phyloP scores from a whole-genome alignment of 495 filamentous ascomycete species.

The Neurospora sp. region DNA sequence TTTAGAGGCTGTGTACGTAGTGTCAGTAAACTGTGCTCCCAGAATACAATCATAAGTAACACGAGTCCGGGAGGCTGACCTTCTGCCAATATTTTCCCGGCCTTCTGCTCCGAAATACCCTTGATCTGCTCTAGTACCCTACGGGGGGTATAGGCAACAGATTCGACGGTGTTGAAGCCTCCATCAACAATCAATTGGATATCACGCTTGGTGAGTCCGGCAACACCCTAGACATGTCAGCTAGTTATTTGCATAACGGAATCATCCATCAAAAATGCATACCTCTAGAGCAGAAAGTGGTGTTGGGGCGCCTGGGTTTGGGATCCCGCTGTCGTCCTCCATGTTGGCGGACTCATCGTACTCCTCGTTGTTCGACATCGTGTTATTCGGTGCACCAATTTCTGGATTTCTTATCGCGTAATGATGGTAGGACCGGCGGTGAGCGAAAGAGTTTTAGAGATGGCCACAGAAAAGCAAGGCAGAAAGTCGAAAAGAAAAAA shows the following conservation, averaged over 20 bases:
- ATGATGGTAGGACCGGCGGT: not conserved
- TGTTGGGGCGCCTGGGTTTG: slow-evolving; percentile 86
- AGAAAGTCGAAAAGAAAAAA: not conserved
- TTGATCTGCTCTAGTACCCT: slow-evolving; percentile 86
- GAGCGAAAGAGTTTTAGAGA: not conserved
- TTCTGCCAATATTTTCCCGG: slow-evolving; percentile 84
- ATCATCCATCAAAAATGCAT: slow-evolving; percentile 7
- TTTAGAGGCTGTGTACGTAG: slow-evolving; percentile 58
- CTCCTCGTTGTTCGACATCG: slow-evolving; percentile 27
- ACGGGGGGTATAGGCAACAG: slow-evolving; percentile 88
- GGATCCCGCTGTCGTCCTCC: slow-evolving; percentile 37
- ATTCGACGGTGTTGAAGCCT: slow-evolving; percentile 89
- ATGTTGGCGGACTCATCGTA: slow-evolving; percentile 29
- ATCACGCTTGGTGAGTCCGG: slow-evolving; percentile 83
- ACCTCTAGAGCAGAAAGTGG: slow-evolving; percentile 88
- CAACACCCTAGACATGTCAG: slow-evolving; percentile 48
- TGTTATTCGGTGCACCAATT: not conserved
- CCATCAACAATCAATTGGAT: slow-evolving; percentile 88
- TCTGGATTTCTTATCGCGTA: not conserved
- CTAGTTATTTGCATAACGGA: not conserved
- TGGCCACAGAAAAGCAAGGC: not conserved
- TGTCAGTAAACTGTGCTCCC: not conserved
- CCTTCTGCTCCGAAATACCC: slow-evolving; percentile 94
- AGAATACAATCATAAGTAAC: not conserved
- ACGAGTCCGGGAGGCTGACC: slow-evolving; percentile 38